Evolutionary conservation across 2,329 filamentous ascomycete genomes (phyloP).

Genomic region (Fusarium camptoceras): DNA sequence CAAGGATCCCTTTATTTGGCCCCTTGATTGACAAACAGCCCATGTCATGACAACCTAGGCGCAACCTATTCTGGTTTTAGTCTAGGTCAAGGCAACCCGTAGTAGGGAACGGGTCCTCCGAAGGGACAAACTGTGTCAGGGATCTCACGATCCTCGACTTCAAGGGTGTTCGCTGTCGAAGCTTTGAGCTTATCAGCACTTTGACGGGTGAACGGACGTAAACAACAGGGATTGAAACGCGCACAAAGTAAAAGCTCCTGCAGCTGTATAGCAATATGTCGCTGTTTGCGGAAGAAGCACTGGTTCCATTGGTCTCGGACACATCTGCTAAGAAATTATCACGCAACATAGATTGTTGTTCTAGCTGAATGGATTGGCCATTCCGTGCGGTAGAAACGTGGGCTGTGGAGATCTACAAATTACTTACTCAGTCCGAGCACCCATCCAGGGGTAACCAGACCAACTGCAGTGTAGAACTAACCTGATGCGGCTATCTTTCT

Average conservation of each 20-base stretch:
- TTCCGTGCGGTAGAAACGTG: slow-evolving; percentile 29
- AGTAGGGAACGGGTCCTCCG: slow-evolving; percentile 28
- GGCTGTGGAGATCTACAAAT: slow-evolving; percentile 35
- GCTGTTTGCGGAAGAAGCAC: slow-evolving; percentile 19
- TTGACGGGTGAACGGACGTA: not conserved
- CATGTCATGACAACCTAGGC: slow-evolving; percentile 24
- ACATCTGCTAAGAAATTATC: slow-evolving; percentile 18
- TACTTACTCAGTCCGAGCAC: slow-evolving; percentile 27
- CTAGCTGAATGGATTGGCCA: slow-evolving; percentile 22
- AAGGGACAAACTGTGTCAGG: slow-evolving; percentile 28
- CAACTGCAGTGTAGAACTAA: slow-evolving; percentile 12
- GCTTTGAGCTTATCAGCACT: slow-evolving; percentile 1
- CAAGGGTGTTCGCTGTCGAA: slow-evolving; percentile 15
- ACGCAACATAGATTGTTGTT: slow-evolving; percentile 23
- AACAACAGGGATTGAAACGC: slow-evolving; percentile 15
- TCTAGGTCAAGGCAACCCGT: not conserved
- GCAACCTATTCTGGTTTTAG: slow-evolving; percentile 3
- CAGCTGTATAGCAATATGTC: not conserved
- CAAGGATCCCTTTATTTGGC: slow-evolving; percentile 26
- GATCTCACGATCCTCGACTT: slow-evolving; percentile 21
- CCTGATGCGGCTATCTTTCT: slow-evolving; percentile 16
- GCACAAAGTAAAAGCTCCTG: not conserved
- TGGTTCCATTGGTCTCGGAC: not conserved
- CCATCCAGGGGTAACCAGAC: slow-evolving; percentile 31
- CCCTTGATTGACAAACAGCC: slow-evolving; percentile 32